Percentiles rank a stretch among this genome's conserved stretches.
phyloP scores from a whole-genome alignment of 345 rosid genomes.

The Gossypium longicalyx region DNA sequence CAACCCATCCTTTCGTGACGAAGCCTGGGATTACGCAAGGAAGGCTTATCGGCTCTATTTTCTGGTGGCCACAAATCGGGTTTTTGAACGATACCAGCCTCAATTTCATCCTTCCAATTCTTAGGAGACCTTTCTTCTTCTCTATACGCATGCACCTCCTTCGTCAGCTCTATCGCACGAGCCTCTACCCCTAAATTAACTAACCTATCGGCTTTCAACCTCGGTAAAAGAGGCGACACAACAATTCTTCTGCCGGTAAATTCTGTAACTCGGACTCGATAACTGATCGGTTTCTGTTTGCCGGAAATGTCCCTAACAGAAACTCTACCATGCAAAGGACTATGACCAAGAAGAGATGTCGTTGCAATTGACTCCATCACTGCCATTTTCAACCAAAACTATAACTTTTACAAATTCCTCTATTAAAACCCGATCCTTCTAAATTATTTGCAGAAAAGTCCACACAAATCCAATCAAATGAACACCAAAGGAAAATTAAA shows the following conservation, averaged over 20 bases:
- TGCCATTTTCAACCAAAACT: constrained; percentile 41
- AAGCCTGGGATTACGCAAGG: constrained; percentile 78
- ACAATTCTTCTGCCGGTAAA: constrained; percentile 36
- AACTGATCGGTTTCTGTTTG: constrained; percentile 31
- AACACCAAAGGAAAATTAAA: not conserved
- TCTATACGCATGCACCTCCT: constrained; percentile 60
- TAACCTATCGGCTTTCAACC: constrained; percentile 27
- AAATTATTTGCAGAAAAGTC: constrained; percentile 5
- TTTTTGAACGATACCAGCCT: constrained; percentile 41
- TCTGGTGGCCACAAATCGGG: constrained; percentile 80
- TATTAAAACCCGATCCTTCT: not conserved
- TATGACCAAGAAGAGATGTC: constrained; percentile 51
- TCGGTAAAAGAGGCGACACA: constrained; percentile 27
- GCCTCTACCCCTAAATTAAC: constrained; percentile 43
- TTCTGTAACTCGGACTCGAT: constrained; percentile 29
- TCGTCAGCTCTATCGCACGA: constrained; percentile 62
- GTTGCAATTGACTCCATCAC: constrained; percentile 62
- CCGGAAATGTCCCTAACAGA: constrained; percentile 35
- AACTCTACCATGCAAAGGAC: constrained; percentile 39
- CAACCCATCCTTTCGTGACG: constrained; percentile 97
- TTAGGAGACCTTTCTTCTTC: constrained; percentile 46
- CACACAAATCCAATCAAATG: not conserved
- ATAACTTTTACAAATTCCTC: not conserved
- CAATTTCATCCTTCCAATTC: constrained; percentile 44
- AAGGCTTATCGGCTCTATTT: constrained; percentile 79